phyloP scores from a whole-genome alignment of 805 yeast species.

The Middelhovenomyces tepae region DNA sequence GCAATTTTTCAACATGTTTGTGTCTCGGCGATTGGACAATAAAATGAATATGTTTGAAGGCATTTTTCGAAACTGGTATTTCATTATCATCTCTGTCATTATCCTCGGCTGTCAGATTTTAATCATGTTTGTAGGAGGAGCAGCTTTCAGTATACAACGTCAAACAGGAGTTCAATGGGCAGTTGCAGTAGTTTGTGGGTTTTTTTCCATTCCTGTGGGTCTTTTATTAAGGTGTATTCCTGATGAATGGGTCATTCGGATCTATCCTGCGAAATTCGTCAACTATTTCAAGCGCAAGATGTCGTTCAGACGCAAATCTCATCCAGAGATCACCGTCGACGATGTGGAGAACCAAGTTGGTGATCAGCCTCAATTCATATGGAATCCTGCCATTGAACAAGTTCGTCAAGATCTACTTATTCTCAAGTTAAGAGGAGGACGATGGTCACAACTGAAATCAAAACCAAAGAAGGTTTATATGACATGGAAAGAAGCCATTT shows the following conservation, averaged over 20 bases:
- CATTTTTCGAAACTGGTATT: conserved; percentile 73
- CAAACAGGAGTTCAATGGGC: conserved; percentile 89
- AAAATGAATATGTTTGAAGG: conserved; percentile 80
- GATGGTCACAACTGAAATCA: conserved; percentile 25
- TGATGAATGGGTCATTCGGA: conserved; percentile 37
- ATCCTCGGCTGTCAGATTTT: conserved; percentile 80
- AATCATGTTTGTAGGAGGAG: conserved; percentile 96
- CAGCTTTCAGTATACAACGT: conserved; percentile 75
- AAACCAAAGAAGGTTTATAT: conserved; percentile 17
- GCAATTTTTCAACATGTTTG: conserved; percentile 89
- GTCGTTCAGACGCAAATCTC: conserved; percentile 16
- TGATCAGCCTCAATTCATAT: conserved; percentile 20
- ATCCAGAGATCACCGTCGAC: conserved; percentile 12
- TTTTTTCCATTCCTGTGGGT: conserved; percentile 76
- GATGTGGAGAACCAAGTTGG: conserved; percentile 20
- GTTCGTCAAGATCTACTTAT: conserved; percentile 31
- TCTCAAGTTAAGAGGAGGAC: conserved; percentile 32
- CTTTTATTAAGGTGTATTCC: conserved; percentile 70
- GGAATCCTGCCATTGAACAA: conserved; percentile 33
- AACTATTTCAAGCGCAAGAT: conserved; percentile 12
- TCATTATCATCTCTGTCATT: conserved; percentile 57
- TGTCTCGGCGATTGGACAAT: conserved; percentile 79
- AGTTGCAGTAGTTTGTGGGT: conserved; percentile 73
- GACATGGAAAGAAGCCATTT: conserved; percentile 16
- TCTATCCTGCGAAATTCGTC: conserved; percentile 21